These are phyloP conservation scores for Mucor plumbeus DNA, from an alignment of 371 early-diverging fungal genomes.

Conservation along the genomic window DNA sequence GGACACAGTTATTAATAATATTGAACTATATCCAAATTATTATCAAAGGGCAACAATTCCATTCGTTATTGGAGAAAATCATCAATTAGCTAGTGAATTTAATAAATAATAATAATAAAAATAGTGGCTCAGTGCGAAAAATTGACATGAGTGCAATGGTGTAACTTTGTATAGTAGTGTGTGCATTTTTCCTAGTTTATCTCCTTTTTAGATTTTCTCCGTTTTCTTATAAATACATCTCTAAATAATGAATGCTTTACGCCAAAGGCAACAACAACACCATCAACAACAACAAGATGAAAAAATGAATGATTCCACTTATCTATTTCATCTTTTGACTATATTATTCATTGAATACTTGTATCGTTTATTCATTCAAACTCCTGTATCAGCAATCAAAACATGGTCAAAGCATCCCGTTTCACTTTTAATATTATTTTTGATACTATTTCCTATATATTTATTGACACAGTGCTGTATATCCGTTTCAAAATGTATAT, in stretches of 20 bases:
- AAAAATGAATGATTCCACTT: conserved; percentile 9
- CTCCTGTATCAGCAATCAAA: conserved; percentile 20
- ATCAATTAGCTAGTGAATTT: conserved; percentile 26
- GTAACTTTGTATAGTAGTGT: neutral
- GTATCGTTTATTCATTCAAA: conserved; percentile 21
- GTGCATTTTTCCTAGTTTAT: neutral
- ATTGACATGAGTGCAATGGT: conserved; percentile 5
- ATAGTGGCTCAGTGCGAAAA: conserved; percentile 1
- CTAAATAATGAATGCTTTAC: neutral
- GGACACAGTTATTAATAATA: conserved; percentile 72
- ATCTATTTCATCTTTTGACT: conserved; percentile 15
- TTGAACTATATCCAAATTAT: conserved; percentile 39
- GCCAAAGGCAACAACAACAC: neutral
- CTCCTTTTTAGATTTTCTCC: conserved; percentile 7
- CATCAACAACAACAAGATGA: neutral
- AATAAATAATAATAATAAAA: conserved; percentile 4
- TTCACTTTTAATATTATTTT: conserved; percentile 11
- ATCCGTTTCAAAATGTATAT: neutral
- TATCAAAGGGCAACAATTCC: conserved; percentile 46
- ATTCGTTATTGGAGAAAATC: conserved; percentile 38
- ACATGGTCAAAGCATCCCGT: conserved; percentile 22
- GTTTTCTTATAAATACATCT: conserved; percentile 5
- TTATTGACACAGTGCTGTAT: conserved; percentile 11
- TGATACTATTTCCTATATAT: conserved; percentile 27
- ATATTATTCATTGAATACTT: conserved; percentile 16